Evolutionary conservation across 805 yeast genomes (phyloP), one percentile per base, ranked within the genome.

Genomic region (Dipodascus geniculatus): DNA sequence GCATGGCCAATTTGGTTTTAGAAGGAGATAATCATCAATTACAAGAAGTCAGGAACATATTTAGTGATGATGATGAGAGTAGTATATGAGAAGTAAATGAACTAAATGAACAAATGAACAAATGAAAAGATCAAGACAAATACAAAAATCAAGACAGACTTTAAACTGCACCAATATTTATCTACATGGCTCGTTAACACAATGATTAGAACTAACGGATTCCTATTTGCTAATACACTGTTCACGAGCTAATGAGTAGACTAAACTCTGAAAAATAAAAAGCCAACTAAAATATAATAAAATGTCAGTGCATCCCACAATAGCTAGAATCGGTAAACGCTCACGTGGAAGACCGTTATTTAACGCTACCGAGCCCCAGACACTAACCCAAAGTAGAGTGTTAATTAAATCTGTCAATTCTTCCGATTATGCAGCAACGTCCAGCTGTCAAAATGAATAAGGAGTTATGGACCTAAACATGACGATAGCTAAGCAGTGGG

Each of bases 11-110:
- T 8, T 50, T 57, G 20, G 33, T 55, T 23, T 28, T 57, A n/a
- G 50, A 63, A n/a, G 62, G 60, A 3, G 55, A 63, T n/a, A 53
- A 59, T 24, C 64, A 62, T 38, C 33, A 28, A 11, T 28, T 28
- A 11, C 33, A 28, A 28, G 33, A 28, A 6, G 33, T 28, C 11
- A 11, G 11, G 11, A 28, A 28, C 6, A 11, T 28, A 28, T 28
- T 28, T 28, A 6, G 11, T 6, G 6, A 6, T 28, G 33, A 28
- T 11, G 33, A 28, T 28, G 33, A 28, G n/a, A n/a, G n/a, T n/a
- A n/a, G n/a, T n/a, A n/a, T n/a, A n/a, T n/a, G n/a, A n/a, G n/a
- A n/a, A n/a, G n/a, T n/a, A n/a, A n/a, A n/a, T n/a, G n/a, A n/a
- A n/a, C n/a, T n/a, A n/a, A n/a, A n/a, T n/a, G n/a, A n/a, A n/a